A percentile compares a stretch with the other conserved stretches of the same genome.
Conservation (phyloP, 2,329 filamentous ascomycete species). For the Botryotinia calthae region DNA sequence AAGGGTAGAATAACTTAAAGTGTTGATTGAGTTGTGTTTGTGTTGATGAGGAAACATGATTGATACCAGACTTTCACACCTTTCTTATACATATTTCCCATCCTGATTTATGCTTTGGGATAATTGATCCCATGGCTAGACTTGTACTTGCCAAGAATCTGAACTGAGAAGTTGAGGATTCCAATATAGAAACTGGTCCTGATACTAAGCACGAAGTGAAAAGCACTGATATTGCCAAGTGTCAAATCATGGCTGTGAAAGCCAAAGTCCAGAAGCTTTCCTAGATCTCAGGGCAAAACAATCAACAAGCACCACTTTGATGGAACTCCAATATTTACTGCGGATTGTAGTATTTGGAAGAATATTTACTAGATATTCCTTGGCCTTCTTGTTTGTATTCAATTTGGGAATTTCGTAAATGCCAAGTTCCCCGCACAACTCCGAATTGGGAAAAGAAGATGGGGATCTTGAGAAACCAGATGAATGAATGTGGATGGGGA, state of each 20-base stretch:
- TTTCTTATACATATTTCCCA: background rate
- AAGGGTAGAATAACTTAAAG: background rate
- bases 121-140: background rate
- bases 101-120: background rate
- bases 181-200: background rate
- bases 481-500: background rate
- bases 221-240: background rate
- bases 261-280: background rate
- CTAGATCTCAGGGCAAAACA: background rate
- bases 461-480: background rate
- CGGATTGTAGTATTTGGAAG: background rate
- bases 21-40: background rate
- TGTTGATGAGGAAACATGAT: background rate
- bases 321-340: background rate
- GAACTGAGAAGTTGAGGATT: background rate
- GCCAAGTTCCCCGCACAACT: background rate
- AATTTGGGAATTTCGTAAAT: background rate
- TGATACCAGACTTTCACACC: background rate
- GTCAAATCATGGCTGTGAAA: background rate
- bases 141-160: background rate
- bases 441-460: background rate
- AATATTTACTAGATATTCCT: background rate
- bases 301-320: background rate
- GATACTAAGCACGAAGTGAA: background rate
- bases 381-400: background rate